A percentile compares a stretch with the other conserved stretches of the same genome.
phyloP scores from a whole-genome alignment of 805 yeast genomes.

The Lachancea mirantina region DNA sequence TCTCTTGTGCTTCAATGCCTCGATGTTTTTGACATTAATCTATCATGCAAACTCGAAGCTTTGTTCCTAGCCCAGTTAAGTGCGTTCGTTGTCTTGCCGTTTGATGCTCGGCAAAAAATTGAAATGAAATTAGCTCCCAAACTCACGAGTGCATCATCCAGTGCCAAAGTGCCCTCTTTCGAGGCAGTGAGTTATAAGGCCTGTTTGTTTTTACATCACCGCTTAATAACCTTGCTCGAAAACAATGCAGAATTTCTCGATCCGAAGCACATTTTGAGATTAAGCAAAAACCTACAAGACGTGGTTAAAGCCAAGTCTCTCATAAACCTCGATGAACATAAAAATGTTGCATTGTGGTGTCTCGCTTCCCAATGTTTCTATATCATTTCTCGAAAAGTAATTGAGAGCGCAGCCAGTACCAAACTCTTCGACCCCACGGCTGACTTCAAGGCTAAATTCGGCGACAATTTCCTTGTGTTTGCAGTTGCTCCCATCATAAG shows the following conservation, averaged over 20 bases:
- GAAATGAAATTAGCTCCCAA: constrained; percentile 44
- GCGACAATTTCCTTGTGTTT: constrained; percentile 28
- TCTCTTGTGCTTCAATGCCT: constrained; percentile 47
- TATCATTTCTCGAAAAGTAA: constrained; percentile 25
- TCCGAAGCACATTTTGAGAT: constrained; percentile 40
- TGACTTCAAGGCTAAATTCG: constrained; percentile 11
- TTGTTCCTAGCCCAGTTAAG: constrained; percentile 48
- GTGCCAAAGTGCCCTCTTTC: constrained; percentile 51
- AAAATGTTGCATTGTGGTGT: constrained; percentile 44
- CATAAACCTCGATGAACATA: constrained; percentile 17
- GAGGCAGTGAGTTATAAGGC: constrained; percentile 50
- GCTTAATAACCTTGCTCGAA: constrained; percentile 30
- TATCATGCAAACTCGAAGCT: constrained; percentile 36
- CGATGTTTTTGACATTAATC: constrained; percentile 21
- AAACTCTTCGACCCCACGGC: constrained; percentile 3
- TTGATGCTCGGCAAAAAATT: constrained; percentile 51
- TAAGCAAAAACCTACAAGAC: constrained; percentile 46
- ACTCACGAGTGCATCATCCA: constrained; percentile 23
- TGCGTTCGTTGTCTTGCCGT: constrained; percentile 49
- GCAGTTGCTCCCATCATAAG: constrained; percentile 25
- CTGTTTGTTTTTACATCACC: constrained; percentile 34
- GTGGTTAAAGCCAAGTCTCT: constrained; percentile 40
- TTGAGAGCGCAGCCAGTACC: no score
- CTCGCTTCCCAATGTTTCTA: constrained; percentile 40
- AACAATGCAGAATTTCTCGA: constrained; percentile 32